Percentiles rank a stretch among this genome's conserved stretches.
Evolutionary conservation across 495 filamentous ascomycete genomes (phyloP).

Genomic region (Xylaria sp.): DNA sequence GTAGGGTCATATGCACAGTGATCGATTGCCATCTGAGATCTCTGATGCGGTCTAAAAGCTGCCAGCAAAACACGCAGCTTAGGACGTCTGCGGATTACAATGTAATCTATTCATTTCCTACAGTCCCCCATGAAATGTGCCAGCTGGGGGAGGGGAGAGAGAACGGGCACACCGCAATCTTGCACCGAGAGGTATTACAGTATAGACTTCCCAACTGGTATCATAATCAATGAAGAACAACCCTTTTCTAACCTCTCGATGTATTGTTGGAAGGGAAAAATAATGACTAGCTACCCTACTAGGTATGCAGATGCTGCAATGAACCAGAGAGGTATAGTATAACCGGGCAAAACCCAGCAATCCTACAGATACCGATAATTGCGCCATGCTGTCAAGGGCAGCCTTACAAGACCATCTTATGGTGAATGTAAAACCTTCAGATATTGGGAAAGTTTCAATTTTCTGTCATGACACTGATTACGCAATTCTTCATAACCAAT

Average conservation of each 20-base stretch:
- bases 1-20: not conserved
- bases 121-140: not conserved
- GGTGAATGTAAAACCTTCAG: not conserved
- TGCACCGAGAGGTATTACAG: not conserved
- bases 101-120: constrained; percentile 8
- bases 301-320: not conserved
- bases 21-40: not conserved
- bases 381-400: not conserved
- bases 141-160: not conserved
- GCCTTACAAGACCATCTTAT: not conserved
- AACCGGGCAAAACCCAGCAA: not conserved
- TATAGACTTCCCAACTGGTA: not conserved
- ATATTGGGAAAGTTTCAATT: not conserved
- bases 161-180: not conserved
- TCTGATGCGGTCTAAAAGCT: not conserved
- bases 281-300: not conserved
- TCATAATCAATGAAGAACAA: not conserved
- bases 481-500: not conserved
- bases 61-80: not conserved
- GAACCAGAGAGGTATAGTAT: not conserved
- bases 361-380: not conserved
- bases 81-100: not conserved
- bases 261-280: constrained; percentile 2
- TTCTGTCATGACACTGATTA: not conserved
- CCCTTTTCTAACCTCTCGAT: not conserved